A percentile compares a stretch with the other conserved stretches of the same genome.
Conservation (phyloP, 176 grass and related monocot species). For the Pontederia paniculata region DNA sequence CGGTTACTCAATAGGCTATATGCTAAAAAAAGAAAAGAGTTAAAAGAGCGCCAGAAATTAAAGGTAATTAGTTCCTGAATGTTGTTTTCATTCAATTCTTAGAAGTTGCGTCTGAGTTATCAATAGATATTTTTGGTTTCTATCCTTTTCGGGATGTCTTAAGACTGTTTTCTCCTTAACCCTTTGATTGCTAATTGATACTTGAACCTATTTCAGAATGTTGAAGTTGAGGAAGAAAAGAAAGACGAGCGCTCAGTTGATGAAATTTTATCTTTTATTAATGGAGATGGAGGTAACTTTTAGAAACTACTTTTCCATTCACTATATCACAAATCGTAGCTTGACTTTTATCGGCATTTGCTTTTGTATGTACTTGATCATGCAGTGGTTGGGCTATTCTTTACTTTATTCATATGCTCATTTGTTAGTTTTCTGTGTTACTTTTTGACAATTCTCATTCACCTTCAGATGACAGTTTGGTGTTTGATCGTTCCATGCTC, state of each 20-base stretch:
- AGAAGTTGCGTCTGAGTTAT: background rate
- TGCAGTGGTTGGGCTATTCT: too few relatives aligned
- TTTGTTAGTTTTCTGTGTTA: too few relatives aligned
- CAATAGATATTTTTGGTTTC: background rate
- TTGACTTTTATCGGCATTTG: background rate
- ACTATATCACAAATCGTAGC: slow-evolving; percentile 8
- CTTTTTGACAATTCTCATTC: too few relatives aligned
- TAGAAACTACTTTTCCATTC: slow-evolving; percentile 40
- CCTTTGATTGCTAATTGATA: slow-evolving; percentile 3
- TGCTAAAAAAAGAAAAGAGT: slow-evolving; percentile 96
- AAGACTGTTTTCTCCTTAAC: background rate
- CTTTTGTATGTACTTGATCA: too few relatives aligned
- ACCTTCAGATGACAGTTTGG: too few relatives aligned
- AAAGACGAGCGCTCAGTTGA: slow-evolving; percentile 95
- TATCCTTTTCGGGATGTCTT: background rate
- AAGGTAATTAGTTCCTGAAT: slow-evolving; percentile 40
- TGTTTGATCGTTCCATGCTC: too few relatives aligned
- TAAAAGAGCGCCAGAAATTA: slow-evolving; percentile 80
- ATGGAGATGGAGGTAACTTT: slow-evolving; percentile 95
- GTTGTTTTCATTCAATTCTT: background rate
- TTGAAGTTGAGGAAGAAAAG: slow-evolving; percentile 54
- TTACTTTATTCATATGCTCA: too few relatives aligned
- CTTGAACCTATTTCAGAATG: slow-evolving; percentile 46
- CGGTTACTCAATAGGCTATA: slow-evolving; percentile 92
- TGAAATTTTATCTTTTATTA: slow-evolving; percentile 98